Evolutionary conservation across 148 eudicot species (phyloP), one percentile per base, ranked within the genome.

Genomic region (Cornus florida): DNA sequence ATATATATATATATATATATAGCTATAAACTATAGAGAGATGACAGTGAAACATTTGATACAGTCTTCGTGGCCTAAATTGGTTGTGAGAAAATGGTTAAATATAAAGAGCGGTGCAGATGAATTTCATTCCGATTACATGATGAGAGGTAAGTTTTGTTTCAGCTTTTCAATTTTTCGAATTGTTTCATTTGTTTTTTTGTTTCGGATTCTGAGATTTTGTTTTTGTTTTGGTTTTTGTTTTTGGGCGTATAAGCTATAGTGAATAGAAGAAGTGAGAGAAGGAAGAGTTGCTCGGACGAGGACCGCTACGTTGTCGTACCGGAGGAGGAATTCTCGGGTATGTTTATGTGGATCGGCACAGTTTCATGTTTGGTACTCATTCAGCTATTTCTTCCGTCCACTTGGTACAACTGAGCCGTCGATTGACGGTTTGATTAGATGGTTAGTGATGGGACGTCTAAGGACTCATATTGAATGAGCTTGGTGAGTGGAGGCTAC

Each of bases 1-100:
- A 17, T 75, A 60, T 62, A 22, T 38, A 19, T 73, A 9, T 19
- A 31, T 50, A n/a, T 5, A 1, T 41, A 59, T 6, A 75, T 43
- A 60, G 23, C 32, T 59, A 53, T 38, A 10, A 17, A 39, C 10
- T 71, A 24, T 23, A 38, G 67, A 50, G 32, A 13, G 6, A 0
- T 50, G 20, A 48, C 20, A 56, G 13, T 67, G 16, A 9, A 39
- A 67, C 33, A 23, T 41, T 32, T 48, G 53, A 68, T 86, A 86
- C 82, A 89, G 95, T 82, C 81, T 33, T 89, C 90, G 3, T 91
- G 95, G 95, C 85, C 95, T 3, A 91, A 88, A 80, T 71, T 71
- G 74, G 86, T 86, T 59, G 91, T 78, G 50, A 88, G 78, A 71
- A 91, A 88, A 87, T 88, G 91, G 95, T 72, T 91, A 75, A 91